Evolutionary conservation across 1,284 basidiomycete genomes (phyloP).

Genomic region (Sanguinoderma infundibulare): DNA sequence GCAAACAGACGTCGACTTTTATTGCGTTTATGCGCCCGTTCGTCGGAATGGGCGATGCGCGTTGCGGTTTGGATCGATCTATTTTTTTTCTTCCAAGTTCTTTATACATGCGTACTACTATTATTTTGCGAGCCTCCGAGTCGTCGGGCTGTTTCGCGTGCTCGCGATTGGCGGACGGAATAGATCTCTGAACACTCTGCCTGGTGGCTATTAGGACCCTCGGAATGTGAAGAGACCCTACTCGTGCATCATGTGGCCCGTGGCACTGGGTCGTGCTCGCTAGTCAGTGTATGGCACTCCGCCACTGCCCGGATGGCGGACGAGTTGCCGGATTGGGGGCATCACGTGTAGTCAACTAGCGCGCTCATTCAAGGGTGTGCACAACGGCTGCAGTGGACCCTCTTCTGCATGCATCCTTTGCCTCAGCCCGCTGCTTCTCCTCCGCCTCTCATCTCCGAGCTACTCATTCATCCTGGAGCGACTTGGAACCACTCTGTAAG

Average conservation of each 20-base stretch:
- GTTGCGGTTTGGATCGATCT: not conserved
- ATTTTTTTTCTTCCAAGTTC: no score
- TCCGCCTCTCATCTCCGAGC: not conserved
- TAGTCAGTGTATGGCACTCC: no score
- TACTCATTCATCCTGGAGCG: not conserved
- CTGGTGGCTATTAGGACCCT: no score
- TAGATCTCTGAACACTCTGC: not conserved
- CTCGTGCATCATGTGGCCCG: no score
- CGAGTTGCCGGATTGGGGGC: not conserved
- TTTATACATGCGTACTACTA: not conserved
- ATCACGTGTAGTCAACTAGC: constrained; percentile 7
- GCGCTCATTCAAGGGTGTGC: not conserved
- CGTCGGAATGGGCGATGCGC: not conserved
- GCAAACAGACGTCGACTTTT: not conserved
- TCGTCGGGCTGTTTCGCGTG: not conserved
- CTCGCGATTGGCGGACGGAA: constrained; percentile 5
- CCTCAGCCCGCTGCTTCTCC: not conserved
- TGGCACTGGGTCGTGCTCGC: not conserved
- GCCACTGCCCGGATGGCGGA: no score
- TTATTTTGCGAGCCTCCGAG: not conserved
- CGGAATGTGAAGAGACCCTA: no score
- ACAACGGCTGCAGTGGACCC: not conserved
- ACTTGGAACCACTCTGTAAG: not conserved
- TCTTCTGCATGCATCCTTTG: constrained; percentile 11
- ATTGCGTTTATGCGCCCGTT: not conserved